Evolutionary conservation across 1,284 basidiomycete species (phyloP).

Genomic region (Omphalotus olearius): DNA sequence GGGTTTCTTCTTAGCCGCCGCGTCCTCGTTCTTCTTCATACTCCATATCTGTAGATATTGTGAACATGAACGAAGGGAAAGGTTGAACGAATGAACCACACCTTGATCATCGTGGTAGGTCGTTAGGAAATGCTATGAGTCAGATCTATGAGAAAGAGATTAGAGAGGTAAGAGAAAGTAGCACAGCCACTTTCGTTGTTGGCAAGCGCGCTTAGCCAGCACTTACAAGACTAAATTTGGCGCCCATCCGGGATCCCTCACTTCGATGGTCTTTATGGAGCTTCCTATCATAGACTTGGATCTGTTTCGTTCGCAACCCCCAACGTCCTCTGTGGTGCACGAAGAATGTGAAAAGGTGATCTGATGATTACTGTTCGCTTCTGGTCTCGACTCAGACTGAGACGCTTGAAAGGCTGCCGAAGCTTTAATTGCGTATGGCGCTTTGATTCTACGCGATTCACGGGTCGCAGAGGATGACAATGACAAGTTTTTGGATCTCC

Average conservation of each 20-base stretch:
- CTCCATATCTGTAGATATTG: slow-evolving; percentile 76
- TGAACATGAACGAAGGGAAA: not conserved
- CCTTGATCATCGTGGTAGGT: slow-evolving; percentile 54
- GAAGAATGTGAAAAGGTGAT: slow-evolving; percentile 66
- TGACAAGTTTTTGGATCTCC: slow-evolving; percentile 42
- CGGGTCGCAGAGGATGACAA: slow-evolving; percentile 10
- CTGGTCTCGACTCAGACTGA: slow-evolving; percentile 2
- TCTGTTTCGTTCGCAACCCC: slow-evolving; percentile 53
- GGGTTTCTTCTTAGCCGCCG: slow-evolving; percentile 91
- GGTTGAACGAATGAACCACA: slow-evolving; percentile 17
- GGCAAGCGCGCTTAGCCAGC: too few species aligned
- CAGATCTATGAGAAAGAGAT: not conserved
- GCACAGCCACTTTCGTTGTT: slow-evolving; percentile 1
- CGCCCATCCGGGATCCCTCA: too few species aligned
- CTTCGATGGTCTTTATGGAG: slow-evolving; percentile 27
- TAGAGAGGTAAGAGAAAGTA: not conserved
- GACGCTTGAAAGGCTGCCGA: slow-evolving; percentile 57
- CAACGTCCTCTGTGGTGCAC: slow-evolving; percentile 41
- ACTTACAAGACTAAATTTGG: too few species aligned
- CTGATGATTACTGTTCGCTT: not conserved
- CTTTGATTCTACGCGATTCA: slow-evolving; percentile 57
- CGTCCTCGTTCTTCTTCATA: slow-evolving; percentile 96
- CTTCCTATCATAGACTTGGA: slow-evolving; percentile 79
- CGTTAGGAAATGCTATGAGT: slow-evolving; percentile 21
- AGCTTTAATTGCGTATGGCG: slow-evolving; percentile 78